These are phyloP conservation scores for Passiflora organensis DNA, from an alignment of 345 rosid genomes.

Conservation along the genomic window DNA sequence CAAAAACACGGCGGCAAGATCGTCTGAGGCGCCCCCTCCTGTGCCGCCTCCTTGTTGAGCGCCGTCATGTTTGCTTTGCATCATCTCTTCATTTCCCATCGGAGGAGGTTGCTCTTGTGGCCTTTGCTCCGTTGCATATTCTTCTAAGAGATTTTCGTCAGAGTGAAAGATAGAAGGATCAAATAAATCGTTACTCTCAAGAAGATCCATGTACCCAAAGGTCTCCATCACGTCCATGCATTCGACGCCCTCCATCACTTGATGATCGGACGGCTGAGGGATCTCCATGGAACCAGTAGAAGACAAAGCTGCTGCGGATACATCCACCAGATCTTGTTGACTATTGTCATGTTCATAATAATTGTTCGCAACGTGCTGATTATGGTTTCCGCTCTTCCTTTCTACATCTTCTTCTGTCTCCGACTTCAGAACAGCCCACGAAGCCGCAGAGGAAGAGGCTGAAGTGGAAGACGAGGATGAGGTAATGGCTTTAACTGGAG, in stretches of 20 bases:
- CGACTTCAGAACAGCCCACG: constrained; percentile 72
- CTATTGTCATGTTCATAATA: constrained; percentile 11
- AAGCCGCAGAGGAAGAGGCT: constrained; percentile 62
- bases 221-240: constrained; percentile 75
- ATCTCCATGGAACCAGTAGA: constrained; percentile 82
- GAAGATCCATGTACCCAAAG: constrained; percentile 78
- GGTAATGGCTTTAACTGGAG: constrained; percentile 50
- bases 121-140: constrained; percentile 20
- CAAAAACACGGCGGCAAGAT: constrained; percentile 70
- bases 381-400: constrained; percentile 9
- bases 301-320: constrained; percentile 40
- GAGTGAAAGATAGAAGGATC: constrained; percentile 61
- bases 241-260: constrained; percentile 30
- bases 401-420: constrained; percentile 49
- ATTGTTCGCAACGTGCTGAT: not conserved
- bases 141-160: constrained; percentile 30
- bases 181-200: constrained; percentile 62
- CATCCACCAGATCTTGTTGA: constrained; percentile 22
- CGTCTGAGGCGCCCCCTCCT: constrained; percentile 35
- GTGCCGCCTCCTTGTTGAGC: constrained; percentile 13
- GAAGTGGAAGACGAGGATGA: constrained; percentile 49
- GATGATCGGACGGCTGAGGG: constrained; percentile 29
- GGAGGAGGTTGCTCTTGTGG: not conserved
- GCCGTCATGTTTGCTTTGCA: constrained; percentile 6
- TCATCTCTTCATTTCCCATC: constrained; percentile 7